Conservation (phyloP, 192 early-diverging fungal species). For the Backusella westeae region DNA sequence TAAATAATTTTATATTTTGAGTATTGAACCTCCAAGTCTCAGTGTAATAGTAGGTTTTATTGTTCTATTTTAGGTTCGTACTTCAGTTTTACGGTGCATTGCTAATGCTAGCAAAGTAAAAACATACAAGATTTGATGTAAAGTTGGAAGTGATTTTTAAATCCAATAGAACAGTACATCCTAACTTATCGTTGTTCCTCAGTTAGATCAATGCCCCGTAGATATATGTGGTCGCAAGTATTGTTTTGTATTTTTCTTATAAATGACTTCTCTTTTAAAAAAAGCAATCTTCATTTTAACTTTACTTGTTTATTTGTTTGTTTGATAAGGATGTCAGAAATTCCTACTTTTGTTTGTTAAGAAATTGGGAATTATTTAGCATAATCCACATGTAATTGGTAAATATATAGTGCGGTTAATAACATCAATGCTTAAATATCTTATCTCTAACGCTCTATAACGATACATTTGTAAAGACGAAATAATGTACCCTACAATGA, state of each 20-base stretch:
- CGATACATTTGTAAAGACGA: too few species aligned
- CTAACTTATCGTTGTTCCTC: neutral
- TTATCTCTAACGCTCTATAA: too few species aligned
- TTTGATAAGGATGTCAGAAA: too few species aligned
- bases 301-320: too few species aligned
- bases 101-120: neutral
- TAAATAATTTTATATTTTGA: neutral
- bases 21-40: neutral
- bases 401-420: neutral
- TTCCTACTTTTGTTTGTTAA: too few species aligned
- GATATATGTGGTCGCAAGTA: too few species aligned
- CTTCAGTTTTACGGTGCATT: neutral
- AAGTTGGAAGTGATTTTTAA: neutral
- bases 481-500: too few species aligned
- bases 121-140: neutral
- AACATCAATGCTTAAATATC: too few species aligned
- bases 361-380: neutral
- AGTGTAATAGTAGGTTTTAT: too few species aligned
- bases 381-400: neutral
- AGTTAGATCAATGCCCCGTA: neutral
- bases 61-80: too few species aligned
- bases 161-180: neutral
- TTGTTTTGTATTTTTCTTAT: neutral
- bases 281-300: neutral
- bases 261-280: neutral